Conservation (phyloP, 2,329 filamentous ascomycete genomes). For the Acrodontium crateriforme region DNA sequence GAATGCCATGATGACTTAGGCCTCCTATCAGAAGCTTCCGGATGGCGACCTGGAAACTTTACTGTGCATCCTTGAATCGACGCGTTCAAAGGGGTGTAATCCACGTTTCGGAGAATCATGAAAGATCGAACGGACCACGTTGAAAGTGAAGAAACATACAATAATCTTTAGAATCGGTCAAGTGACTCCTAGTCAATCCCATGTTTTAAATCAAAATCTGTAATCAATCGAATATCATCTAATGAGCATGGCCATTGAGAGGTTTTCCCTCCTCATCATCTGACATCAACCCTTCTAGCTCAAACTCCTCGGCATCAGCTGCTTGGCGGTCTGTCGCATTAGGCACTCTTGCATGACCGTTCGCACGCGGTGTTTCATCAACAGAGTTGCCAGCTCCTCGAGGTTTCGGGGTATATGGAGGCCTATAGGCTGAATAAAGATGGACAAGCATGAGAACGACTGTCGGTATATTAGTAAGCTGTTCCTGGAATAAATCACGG, state of each 20-base stretch:
- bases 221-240: too few relatives aligned
- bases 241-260: constrained; percentile 2
- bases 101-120: too few relatives aligned
- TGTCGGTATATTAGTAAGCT: constrained; percentile 14
- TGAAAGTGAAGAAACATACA: too few relatives aligned
- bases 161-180: too few relatives aligned
- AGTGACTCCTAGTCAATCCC: too few relatives aligned
- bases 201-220: too few relatives aligned
- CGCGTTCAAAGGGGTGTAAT: too few relatives aligned
- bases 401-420: constrained; percentile 26
- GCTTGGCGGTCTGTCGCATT: constrained; percentile 40
- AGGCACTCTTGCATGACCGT: constrained; percentile 33
- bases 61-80: too few relatives aligned
- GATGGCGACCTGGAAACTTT: too few relatives aligned
- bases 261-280: constrained; percentile 56
- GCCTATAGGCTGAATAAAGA: constrained; percentile 58
- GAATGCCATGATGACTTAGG: too few relatives aligned
- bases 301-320: constrained; percentile 80
- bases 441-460: constrained; percentile 73
- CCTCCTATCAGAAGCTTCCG: too few relatives aligned
- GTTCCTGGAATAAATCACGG: constrained; percentile 1
- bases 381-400: constrained; percentile 17
- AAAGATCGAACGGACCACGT: too few relatives aligned
- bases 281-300: constrained; percentile 78
- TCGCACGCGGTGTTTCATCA: constrained; percentile 19